Percentiles rank a stretch among this genome's conserved stretches.
Conservation (phyloP, 1,284 basidiomycete genomes). For the Meripilus lineatus region DNA sequence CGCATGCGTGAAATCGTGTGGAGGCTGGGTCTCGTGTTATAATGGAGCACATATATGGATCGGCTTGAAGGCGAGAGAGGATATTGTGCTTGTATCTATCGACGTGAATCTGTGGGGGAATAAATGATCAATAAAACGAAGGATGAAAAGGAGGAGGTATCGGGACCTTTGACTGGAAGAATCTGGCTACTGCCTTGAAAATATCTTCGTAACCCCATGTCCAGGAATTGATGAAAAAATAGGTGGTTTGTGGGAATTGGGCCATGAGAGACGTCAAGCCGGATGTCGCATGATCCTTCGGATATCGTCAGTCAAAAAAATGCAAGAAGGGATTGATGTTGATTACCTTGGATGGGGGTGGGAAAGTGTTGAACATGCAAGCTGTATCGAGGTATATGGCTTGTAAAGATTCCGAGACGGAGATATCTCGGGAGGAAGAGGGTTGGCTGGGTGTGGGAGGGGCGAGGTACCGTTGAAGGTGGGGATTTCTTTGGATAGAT, state of each 20-base stretch:
- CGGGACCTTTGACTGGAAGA: constrained; percentile 57
- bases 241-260: constrained; percentile 57
- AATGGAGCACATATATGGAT: constrained; percentile 62
- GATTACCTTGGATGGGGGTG: constrained; percentile 71
- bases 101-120: constrained; percentile 70
- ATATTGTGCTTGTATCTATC: constrained; percentile 82
- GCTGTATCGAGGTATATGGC: constrained; percentile 89
- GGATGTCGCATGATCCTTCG: constrained; percentile 58
- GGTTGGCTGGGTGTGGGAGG: constrained; percentile 12
- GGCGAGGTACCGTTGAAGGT: constrained; percentile 66
- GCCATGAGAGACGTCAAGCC: constrained; percentile 69
- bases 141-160: background rate
- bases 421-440: constrained; percentile 12
- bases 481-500: constrained; percentile 60
- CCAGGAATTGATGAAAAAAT: constrained; percentile 91
- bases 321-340: background rate
- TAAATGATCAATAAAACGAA: background rate
- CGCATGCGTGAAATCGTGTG: constrained; percentile 90
- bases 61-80: constrained; percentile 48
- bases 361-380: constrained; percentile 50
- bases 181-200: constrained; percentile 64
- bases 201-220: constrained; percentile 92
- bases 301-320: background rate
- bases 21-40: constrained; percentile 54
- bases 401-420: constrained; percentile 50